Evolutionary conservation across 2,329 filamentous ascomycete genomes (phyloP), one percentile per base, ranked within the genome.

Genomic region (Clonostachys byssicola): DNA sequence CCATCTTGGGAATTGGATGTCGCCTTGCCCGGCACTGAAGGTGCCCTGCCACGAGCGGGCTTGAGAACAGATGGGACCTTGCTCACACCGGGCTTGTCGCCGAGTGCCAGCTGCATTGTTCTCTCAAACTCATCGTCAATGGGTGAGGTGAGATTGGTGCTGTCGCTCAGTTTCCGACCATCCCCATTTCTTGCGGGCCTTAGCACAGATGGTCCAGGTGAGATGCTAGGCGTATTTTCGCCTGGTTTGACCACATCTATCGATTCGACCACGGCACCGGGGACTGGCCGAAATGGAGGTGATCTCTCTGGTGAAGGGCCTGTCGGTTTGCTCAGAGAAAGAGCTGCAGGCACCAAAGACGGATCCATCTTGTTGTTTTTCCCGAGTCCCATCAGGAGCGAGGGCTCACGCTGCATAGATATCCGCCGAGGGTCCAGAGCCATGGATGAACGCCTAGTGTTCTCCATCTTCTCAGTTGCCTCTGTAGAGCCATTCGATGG

Each of bases 11-110:
- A 30, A 30, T 30, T 10, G 23, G 23, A 30, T 30, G 23, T 9
- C 23, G 23, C 23, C 23, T 10, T 30, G 23, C 23, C 23, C 5
- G 48, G 45, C 34, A 46, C 18, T 23, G 48, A 51, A 6, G 34
- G n/a, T n/a, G 48, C 48, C 41, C 51, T 42, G 12, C 47, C 51
- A 13, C 51, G 49, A 12, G 47, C 47, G 3, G 51, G 51, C 14
- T 46, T 45, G 17, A 53, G 40, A 4, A 53, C 46, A n/a, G 51
- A 53, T 6, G 51, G 51, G 17, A 50, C 45, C 42, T 53, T 51
- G 40, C 34, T 38, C 14, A 52, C 20, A 10, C 46, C 46, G 13
- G 42, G 35, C 42, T 41, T 18, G 23, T 33, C 20, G 12, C 30
- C 42, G 12, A 30, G 23, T 30, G 23, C 23, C 9, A 23, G 40